Evolutionary conservation across 225 moss, liverwort and hornwort species (phyloP), one percentile per base, ranked within the genome.

Genomic region (Lunularia cruciata): DNA sequence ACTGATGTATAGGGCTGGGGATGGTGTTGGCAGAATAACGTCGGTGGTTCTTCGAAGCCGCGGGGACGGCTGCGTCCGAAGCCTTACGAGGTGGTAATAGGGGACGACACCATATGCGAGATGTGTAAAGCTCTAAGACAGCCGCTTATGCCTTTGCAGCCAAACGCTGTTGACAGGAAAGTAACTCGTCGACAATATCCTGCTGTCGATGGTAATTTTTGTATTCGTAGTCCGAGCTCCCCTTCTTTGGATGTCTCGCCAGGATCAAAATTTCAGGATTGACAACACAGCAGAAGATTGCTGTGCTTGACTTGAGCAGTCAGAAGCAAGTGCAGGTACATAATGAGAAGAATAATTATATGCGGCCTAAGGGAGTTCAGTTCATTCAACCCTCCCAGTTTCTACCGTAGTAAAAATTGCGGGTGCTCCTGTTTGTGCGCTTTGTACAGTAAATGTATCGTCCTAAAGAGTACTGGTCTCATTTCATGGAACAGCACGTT

Each of bases 101-200:
- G 74, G 65, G 78, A 75, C 4, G 78, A 75, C 59, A 60, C 75
- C 63, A 36, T 75, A 59, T 78, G 82, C 47, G 72, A 40, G 12
- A 15, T 69, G 56, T 83, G 82, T 56, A 69, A 78, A 34, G 75
- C 68, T n/a, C n/a, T n/a, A 32, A 75, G 82, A 63, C 78, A 83
- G 65, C 82, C 82, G 67, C 75, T 83, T 20, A 83, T 75, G 82
- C 82, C 78, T 19, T 73, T 83, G 72, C 65, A 66, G 27, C 48
- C 72, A 28, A 83, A 78, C 60, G 73, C 75, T 49, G 72, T 69
- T 37, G 78, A 83, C 40, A 57, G 75, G 33, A 78, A 83, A 75
- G 27, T 69, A 40, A 69, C 40, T 23, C 78, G 78, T 83, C 75
- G 82, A 72, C 67, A 75, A 68, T 70, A 67, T 42, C 74, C 74